A percentile compares a stretch with the other conserved stretches of the same genome.
These are phyloP conservation scores for Nothomitra cinnamomea DNA, from an alignment of 2,329 filamentous ascomycete genomes.

Conservation along the genomic window DNA sequence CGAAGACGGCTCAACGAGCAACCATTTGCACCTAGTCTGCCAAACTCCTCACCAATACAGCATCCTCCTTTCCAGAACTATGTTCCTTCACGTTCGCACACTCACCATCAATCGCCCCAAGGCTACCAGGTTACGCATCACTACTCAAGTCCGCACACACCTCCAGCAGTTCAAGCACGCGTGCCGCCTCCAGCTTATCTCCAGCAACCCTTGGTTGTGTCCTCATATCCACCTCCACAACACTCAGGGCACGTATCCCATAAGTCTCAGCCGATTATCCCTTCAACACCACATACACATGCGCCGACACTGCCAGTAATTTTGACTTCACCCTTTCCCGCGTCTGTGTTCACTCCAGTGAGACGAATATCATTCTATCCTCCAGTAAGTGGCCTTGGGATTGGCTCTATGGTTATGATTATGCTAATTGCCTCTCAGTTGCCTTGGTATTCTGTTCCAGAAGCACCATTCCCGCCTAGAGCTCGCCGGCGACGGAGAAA, in stretches of 20 bases:
- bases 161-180: not conserved
- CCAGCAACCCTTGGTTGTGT: slow-evolving; percentile 15
- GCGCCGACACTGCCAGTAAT: slow-evolving; percentile 12
- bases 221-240: not conserved
- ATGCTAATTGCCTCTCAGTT: slow-evolving; percentile 16
- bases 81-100: slow-evolving; percentile 21
- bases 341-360: slow-evolving; percentile 11
- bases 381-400: slow-evolving; percentile 12
- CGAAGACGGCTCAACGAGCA: slow-evolving; percentile 22
- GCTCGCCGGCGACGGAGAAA: slow-evolving; percentile 20
- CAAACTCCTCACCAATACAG: slow-evolving; percentile 17
- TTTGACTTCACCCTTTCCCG: slow-evolving; percentile 13
- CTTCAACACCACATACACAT: slow-evolving; percentile 21
- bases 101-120: slow-evolving; percentile 20
- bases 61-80: slow-evolving; percentile 23
- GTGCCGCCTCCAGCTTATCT: slow-evolving; percentile 21
- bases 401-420: not conserved
- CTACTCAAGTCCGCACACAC: not conserved
- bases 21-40: slow-evolving; percentile 15
- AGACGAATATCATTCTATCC: slow-evolving; percentile 25
- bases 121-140: slow-evolving; percentile 12
- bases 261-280: slow-evolving; percentile 15
- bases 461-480: slow-evolving; percentile 27
- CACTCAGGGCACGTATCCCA: not conserved
- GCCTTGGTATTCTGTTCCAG: slow-evolving; percentile 32